phyloP scores from a whole-genome alignment of 192 early-diverging fungal genomes.

The Umbelopsis isabellina region DNA sequence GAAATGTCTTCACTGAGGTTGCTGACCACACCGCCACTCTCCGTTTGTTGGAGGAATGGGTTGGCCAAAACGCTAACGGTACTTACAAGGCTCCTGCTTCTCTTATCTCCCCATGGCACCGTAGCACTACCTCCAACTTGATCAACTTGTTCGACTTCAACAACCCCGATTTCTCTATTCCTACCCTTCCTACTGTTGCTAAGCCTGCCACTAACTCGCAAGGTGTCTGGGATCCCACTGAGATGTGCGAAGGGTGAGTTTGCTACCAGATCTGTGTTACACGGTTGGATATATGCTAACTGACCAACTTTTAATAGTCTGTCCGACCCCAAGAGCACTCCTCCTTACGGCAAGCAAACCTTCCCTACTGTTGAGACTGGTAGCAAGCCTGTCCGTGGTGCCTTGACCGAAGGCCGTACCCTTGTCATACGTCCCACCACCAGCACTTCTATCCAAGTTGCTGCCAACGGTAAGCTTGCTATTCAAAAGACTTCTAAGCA shows the following conservation, averaged over 20 bases:
- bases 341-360: slow-evolving; percentile 26
- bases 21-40: slow-evolving; percentile 31
- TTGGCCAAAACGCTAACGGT: slow-evolving; percentile 24
- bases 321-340: slow-evolving; percentile 9
- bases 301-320: background rate
- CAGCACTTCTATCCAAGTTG: background rate
- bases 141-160: slow-evolving; percentile 18
- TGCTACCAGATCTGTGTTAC: background rate
- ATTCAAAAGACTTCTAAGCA: background rate
- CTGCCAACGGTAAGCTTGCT: background rate
- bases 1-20: slow-evolving; percentile 30
- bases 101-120: slow-evolving; percentile 18
- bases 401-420: slow-evolving; percentile 20
- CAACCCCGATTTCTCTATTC: slow-evolving; percentile 26
- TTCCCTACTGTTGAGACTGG: slow-evolving; percentile 23
- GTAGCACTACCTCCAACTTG: slow-evolving; percentile 10
- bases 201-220: slow-evolving; percentile 7
- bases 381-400: slow-evolving; percentile 24
- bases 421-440: background rate
- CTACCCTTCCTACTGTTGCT: slow-evolving; percentile 12
- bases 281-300: background rate
- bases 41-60: slow-evolving; percentile 27
- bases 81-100: slow-evolving; percentile 27
- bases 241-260: slow-evolving; percentile 16
- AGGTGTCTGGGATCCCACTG: slow-evolving; percentile 27